Evolutionary conservation across 1,139 yeast genomes (phyloP).

Genomic region (Geotrichum restrictum): DNA sequence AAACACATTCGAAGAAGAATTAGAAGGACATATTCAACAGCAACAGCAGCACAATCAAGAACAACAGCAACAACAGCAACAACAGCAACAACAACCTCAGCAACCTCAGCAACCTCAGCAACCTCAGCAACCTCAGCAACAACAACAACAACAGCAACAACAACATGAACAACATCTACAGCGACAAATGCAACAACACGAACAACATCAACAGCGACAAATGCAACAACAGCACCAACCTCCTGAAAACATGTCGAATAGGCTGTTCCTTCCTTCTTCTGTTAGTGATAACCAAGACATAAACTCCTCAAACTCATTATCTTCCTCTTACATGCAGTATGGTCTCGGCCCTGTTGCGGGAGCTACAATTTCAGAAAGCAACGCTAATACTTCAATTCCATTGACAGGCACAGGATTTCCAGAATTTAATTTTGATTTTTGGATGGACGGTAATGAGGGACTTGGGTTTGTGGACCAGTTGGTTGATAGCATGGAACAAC

Average conservation of each 20-base stretch:
- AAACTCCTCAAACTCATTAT: not conserved
- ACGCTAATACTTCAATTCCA: slow-evolving; percentile 1
- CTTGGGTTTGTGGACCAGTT: slow-evolving; percentile 85
- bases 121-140: slow-evolving; percentile 16
- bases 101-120: slow-evolving; percentile 10
- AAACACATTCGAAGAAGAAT: not conserved
- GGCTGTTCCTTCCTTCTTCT: not conserved
- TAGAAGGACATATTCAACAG: slow-evolving; percentile 12
- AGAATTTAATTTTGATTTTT: slow-evolving; percentile 44
- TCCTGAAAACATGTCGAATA: not conserved
- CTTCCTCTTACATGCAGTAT: slow-evolving; percentile 15
- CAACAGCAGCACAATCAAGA: slow-evolving; percentile 13
- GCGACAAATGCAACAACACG: slow-evolving; percentile 12
- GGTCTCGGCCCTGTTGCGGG: slow-evolving; percentile 19
- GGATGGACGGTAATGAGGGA: slow-evolving; percentile 63
- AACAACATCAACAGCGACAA: slow-evolving; percentile 15
- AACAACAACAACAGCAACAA: not conserved
- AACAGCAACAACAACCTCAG: slow-evolving; percentile 12
- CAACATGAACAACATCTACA: not conserved
- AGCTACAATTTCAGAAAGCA: not conserved
- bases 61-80: slow-evolving; percentile 9
- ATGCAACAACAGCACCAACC: not conserved
- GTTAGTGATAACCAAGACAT: not conserved
- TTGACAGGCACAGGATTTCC: slow-evolving; percentile 24
- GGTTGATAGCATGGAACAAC: slow-evolving; percentile 77